Conservation (phyloP, 208 protist species). For the Plasmodiophora brassicae region DNA sequence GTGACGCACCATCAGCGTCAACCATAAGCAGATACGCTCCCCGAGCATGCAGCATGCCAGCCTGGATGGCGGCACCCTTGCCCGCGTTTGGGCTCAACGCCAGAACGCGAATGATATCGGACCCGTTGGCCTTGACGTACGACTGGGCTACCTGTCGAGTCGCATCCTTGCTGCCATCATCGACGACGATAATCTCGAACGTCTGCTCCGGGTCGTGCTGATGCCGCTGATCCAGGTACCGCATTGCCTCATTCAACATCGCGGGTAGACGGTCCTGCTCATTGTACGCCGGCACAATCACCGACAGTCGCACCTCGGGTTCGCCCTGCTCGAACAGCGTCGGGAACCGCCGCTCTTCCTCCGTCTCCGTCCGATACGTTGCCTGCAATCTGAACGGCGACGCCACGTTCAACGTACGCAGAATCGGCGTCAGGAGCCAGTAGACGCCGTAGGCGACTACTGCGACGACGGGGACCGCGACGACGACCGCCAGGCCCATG, state of each 20-base stretch:
- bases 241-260: constrained; percentile 37
- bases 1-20: constrained; percentile 48
- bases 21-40: constrained; percentile 44
- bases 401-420: not conserved
- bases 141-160: constrained; percentile 13
- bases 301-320: constrained; percentile 27
- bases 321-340: not conserved
- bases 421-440: not conserved
- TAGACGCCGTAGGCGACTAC: not conserved
- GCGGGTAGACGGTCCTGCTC: constrained; percentile 38
- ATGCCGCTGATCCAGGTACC: constrained; percentile 24
- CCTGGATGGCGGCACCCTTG: constrained; percentile 46
- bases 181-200: constrained; percentile 45
- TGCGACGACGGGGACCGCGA: too few relatives aligned
- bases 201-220: not conserved
- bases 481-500: too few relatives aligned
- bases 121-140: not conserved
- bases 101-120: constrained; percentile 32
- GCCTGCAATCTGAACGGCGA: not conserved
- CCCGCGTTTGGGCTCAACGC: constrained; percentile 31
- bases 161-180: constrained; percentile 48
- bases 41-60: constrained; percentile 33
- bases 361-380: not conserved
- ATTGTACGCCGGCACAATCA: constrained; percentile 50
- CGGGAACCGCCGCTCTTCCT: not conserved